A percentile compares a stretch with the other conserved stretches of the same genome.
phyloP scores from a whole-genome alignment of 2,329 filamentous ascomycete genomes.

The Epichloe gansuensis region DNA sequence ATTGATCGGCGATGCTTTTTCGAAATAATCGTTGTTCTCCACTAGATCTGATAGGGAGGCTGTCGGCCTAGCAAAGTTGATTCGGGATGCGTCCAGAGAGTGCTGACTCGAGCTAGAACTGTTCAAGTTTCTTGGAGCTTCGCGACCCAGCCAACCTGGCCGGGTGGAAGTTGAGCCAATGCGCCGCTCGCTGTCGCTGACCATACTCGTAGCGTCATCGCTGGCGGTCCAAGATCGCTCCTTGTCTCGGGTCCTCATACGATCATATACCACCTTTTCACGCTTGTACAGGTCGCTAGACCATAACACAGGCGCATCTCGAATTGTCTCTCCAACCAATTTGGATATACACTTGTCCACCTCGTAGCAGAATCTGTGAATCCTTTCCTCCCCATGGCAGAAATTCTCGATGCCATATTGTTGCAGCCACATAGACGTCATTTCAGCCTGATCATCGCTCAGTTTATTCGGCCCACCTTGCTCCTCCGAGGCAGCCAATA shows the following conservation, averaged over 20 bases:
- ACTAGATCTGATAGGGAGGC: conserved; percentile 50
- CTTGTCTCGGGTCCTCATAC: conserved; percentile 28
- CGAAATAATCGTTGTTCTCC: conserved; percentile 59
- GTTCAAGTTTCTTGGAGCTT: conserved; percentile 23
- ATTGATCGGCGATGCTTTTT: conserved; percentile 52
- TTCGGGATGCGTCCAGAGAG: conserved; percentile 57
- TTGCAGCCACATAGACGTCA: conserved; percentile 71
- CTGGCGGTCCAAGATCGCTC: conserved; percentile 29
- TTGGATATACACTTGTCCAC: conserved; percentile 76
- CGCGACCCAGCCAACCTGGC: conserved; percentile 40
- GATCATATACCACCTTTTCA: conserved; percentile 53
- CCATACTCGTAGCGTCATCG: conserved; percentile 40
- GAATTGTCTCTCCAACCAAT: conserved; percentile 70
- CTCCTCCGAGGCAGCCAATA: conserved; percentile 68
- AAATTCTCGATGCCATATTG: conserved; percentile 80
- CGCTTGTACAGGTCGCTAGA: conserved; percentile 77
- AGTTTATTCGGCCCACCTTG: conserved; percentile 90
- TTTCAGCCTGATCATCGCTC: conserved; percentile 85
- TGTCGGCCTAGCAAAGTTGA: conserved; percentile 43
- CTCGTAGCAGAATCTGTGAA: conserved; percentile 87
- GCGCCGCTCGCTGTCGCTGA: conserved; percentile 42
- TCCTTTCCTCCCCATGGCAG: conserved; percentile 85
- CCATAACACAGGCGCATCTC: conserved; percentile 81
- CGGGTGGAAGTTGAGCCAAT: conserved; percentile 30
- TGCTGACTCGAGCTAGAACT: conserved; percentile 56